phyloP scores from a whole-genome alignment of 305 asterid genomes.

The Fraxinus greggii region DNA sequence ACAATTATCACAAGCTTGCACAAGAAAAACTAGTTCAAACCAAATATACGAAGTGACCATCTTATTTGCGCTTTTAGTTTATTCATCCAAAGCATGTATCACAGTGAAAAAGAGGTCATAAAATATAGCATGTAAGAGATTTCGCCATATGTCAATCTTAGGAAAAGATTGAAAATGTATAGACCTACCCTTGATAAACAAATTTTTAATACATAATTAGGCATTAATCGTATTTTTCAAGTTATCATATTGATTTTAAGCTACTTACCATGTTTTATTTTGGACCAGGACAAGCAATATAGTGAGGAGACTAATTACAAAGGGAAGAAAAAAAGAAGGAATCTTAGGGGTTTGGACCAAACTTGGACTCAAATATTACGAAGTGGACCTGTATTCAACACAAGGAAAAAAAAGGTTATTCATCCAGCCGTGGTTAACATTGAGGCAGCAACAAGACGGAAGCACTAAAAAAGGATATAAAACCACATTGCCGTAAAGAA shows the following conservation, averaged over 20 bases:
- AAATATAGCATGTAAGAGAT: not conserved
- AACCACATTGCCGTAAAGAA: not conserved
- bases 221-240: not conserved
- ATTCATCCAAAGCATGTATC: not conserved
- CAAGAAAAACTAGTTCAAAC: not conserved
- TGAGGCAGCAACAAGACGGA: not conserved
- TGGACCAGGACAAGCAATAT: not conserved
- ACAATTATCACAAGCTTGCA: not conserved
- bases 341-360: not conserved
- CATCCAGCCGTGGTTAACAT: not conserved
- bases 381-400: not conserved
- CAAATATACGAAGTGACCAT: not conserved
- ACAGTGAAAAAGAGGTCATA: not conserved
- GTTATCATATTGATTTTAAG: not conserved
- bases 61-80: not conserved
- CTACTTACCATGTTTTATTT: not conserved
- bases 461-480: not conserved
- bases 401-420: not conserved
- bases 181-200: not conserved
- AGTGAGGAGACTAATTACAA: not conserved
- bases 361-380: not conserved
- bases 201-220: not conserved
- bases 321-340: not conserved
- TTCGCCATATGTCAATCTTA: not conserved
- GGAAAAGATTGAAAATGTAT: not conserved